These are phyloP conservation scores for Plasmodium inui DNA, from an alignment of 169 alveolate genomes.

Conservation along the genomic window DNA sequence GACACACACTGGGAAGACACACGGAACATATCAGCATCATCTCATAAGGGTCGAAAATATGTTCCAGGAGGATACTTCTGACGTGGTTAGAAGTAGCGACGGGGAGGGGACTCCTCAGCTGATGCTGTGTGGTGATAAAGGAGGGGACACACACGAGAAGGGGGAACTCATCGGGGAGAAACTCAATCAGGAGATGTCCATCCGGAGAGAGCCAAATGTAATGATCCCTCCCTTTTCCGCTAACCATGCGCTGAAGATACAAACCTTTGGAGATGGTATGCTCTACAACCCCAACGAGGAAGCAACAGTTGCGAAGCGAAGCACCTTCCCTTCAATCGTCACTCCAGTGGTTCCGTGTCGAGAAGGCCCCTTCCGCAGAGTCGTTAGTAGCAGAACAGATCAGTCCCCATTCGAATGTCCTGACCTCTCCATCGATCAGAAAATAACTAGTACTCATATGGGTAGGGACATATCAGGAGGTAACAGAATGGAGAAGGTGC, in stretches of 20 bases:
- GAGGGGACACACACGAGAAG: background rate
- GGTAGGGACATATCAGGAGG: background rate
- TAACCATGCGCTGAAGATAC: background rate
- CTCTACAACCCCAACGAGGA: background rate
- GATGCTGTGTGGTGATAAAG: no score
- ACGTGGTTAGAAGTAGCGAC: background rate
- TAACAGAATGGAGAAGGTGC: background rate
- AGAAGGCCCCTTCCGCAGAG: background rate
- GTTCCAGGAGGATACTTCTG: background rate
- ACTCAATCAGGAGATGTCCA: no score
- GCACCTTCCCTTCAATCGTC: background rate
- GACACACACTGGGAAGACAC: no score
- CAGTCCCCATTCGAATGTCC: background rate
- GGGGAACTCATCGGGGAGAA: background rate
- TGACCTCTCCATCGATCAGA: background rate
- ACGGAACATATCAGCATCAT: no score
- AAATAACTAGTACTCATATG: background rate
- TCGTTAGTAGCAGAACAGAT: background rate
- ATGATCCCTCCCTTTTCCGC: background rate
- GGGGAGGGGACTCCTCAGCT: background rate
- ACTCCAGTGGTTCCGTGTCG: background rate
- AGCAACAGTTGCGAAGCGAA: background rate
- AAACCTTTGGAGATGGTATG: background rate
- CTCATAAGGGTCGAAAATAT: background rate
- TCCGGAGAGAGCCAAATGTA: background rate